Evolutionary conservation across 495 filamentous ascomycete species (phyloP).

Genomic region (Hypoxylon crocopeplum): DNA sequence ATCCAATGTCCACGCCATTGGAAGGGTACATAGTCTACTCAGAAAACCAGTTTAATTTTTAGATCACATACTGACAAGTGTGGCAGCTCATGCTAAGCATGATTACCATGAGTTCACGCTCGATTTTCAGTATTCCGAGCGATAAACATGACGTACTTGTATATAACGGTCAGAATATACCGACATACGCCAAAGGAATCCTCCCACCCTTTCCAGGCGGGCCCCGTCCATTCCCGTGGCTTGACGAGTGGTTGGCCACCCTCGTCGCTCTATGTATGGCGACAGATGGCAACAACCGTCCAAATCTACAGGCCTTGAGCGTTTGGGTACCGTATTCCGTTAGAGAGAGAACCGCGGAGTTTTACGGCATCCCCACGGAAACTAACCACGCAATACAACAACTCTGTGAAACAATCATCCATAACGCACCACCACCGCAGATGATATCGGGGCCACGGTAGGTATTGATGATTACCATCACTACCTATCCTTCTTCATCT

Average conservation of each 20-base stretch:
- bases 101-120: neutral
- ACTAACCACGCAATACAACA: too few relatives aligned
- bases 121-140: too few relatives aligned
- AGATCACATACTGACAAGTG: neutral
- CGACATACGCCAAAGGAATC: neutral
- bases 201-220: neutral
- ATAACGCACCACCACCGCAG: too few relatives aligned
- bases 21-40: conserved; percentile 6
- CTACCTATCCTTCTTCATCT: too few relatives aligned
- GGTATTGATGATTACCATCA: too few relatives aligned
- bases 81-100: conserved; percentile 8
- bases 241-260: conserved; percentile 11
- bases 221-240: conserved; percentile 8
- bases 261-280: conserved; percentile 7
- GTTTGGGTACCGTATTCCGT: neutral
- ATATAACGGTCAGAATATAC: neutral
- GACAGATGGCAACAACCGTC: neutral
- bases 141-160: neutral
- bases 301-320: neutral
- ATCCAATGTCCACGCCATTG: conserved; percentile 1
- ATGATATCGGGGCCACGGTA: too few relatives aligned
- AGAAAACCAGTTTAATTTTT: neutral
- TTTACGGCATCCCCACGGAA: too few relatives aligned
- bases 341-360: too few relatives aligned
- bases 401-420: too few relatives aligned